Percentiles rank a stretch among this genome's conserved stretches.
phyloP scores from a whole-genome alignment of 2,329 filamentous ascomycete genomes.

The Coniella lustricola region DNA sequence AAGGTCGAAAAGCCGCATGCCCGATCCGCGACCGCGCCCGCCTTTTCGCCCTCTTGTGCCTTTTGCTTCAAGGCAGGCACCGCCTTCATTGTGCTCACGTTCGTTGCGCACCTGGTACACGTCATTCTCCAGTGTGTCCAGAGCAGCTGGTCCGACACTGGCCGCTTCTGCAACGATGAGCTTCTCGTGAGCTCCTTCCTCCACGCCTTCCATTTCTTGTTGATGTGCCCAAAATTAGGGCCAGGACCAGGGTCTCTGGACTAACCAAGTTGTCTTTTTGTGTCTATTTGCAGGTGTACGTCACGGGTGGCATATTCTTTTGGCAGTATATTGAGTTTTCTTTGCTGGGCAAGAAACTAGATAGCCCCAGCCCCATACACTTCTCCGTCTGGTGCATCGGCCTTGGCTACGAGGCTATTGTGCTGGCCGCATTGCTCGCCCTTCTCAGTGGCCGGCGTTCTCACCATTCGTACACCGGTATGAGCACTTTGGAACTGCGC shows the following conservation, averaged over 20 bases:
- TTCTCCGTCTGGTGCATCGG: constrained; percentile 71
- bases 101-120: constrained; percentile 66
- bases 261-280: not conserved
- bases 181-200: constrained; percentile 10
- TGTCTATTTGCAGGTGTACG: constrained; percentile 59
- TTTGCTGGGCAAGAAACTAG: constrained; percentile 67
- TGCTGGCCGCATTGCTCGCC: constrained; percentile 62
- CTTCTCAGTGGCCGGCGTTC: constrained; percentile 51
- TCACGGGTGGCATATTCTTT: constrained; percentile 78
- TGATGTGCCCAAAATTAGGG: not conserved
- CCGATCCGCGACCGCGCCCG: constrained; percentile 33
- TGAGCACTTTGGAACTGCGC: constrained; percentile 22
- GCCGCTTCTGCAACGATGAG: constrained; percentile 13
- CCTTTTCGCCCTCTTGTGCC: constrained; percentile 47
- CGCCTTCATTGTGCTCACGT: constrained; percentile 62
- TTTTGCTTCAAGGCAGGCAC: constrained; percentile 70
- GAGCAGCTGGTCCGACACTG: constrained; percentile 31
- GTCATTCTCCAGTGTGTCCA: constrained; percentile 69
- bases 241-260: not conserved
- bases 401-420: constrained; percentile 63
- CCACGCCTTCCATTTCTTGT: too few species aligned
- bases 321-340: constrained; percentile 82
- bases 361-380: constrained; percentile 74
- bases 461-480: constrained; percentile 29
- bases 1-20: constrained; percentile 42